These are phyloP conservation scores for Suhomyces anneliseae DNA, from an alignment of 1,139 yeast genomes.

Conservation along the genomic window DNA sequence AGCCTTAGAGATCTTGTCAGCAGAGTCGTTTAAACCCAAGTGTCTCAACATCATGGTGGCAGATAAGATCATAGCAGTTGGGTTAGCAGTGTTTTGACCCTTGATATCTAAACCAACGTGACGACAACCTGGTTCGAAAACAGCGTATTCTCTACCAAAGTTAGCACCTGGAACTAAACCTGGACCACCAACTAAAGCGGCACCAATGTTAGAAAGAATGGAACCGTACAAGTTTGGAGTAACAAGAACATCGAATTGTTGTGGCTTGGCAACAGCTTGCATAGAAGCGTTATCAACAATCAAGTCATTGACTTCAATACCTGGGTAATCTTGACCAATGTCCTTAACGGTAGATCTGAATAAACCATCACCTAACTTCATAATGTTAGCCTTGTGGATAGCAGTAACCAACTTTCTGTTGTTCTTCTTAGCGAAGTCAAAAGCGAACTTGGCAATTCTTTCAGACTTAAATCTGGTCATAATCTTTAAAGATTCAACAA, in stretches of 20 bases:
- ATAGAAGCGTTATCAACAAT: conserved; percentile 98
- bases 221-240: conserved; percentile 99
- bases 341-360: conserved; percentile 93
- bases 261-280: conserved; percentile 99
- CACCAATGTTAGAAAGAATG: conserved; percentile 95
- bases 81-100: conserved; percentile 95
- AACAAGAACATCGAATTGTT: conserved; percentile 95
- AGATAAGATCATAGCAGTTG: conserved; percentile 95
- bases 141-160: conserved; percentile 97
- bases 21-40: conserved; percentile 80
- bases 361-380: conserved; percentile 98
- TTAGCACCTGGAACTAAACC: conserved; percentile 98
- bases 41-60: conserved; percentile 92
- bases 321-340: conserved; percentile 88
- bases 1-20: conserved; percentile 84
- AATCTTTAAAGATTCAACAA: conserved; percentile 93
- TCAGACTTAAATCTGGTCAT: conserved; percentile 94
- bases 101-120: conserved; percentile 97
- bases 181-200: conserved; percentile 98
- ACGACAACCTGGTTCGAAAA: conserved; percentile 99
- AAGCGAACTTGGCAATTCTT: conserved; percentile 96
- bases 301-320: conserved; percentile 81
- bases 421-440: conserved; percentile 91
- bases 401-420: conserved; percentile 92
- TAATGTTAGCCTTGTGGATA: conserved; percentile 98